A percentile compares a stretch with the other conserved stretches of the same genome.
These are phyloP conservation scores for Yamagishiella unicocca DNA, from an alignment of 139 green algal genomes.

Conservation along the genomic window DNA sequence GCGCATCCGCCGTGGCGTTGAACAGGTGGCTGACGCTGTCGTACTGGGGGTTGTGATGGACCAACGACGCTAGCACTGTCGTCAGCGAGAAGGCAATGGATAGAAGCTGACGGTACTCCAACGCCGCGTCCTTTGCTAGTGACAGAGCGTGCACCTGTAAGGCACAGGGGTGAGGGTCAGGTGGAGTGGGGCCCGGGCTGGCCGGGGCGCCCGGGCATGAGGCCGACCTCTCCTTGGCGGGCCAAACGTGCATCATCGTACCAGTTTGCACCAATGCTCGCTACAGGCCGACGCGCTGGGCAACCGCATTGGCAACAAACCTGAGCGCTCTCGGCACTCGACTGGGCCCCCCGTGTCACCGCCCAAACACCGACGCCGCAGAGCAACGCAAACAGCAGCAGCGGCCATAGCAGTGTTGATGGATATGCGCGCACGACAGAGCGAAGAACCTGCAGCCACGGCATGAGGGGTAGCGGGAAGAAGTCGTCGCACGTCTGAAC, in stretches of 20 bases:
- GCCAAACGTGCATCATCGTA: neutral
- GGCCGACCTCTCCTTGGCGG: too few relatives aligned
- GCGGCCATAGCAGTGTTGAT: neutral
- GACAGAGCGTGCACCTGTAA: neutral
- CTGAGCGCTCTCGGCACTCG: neutral
- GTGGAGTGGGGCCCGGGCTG: neutral
- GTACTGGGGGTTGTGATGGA: slow-evolving; percentile 14
- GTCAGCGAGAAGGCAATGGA: neutral
- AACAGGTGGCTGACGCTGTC: neutral
- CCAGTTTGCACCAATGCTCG: neutral
- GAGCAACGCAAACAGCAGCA: neutral
- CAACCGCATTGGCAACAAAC: neutral
- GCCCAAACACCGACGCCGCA: slow-evolving; percentile 1
- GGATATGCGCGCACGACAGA: neutral
- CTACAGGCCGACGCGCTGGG: neutral
- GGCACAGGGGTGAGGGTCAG: neutral
- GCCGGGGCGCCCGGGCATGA: too few relatives aligned
- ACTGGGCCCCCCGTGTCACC: neutral
- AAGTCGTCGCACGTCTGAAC: too few relatives aligned
- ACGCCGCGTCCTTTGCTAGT: neutral
- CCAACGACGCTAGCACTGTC: neutral
- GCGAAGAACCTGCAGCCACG: neutral
- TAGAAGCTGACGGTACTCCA: slow-evolving; percentile 9
- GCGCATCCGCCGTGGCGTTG: slow-evolving; percentile 10
- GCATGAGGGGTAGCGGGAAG: too few relatives aligned